Percentiles rank a stretch among this genome's conserved stretches.
Evolutionary conservation across 2,329 filamentous ascomycete species (phyloP).

Genomic region (Xenoacremonium recifei): DNA sequence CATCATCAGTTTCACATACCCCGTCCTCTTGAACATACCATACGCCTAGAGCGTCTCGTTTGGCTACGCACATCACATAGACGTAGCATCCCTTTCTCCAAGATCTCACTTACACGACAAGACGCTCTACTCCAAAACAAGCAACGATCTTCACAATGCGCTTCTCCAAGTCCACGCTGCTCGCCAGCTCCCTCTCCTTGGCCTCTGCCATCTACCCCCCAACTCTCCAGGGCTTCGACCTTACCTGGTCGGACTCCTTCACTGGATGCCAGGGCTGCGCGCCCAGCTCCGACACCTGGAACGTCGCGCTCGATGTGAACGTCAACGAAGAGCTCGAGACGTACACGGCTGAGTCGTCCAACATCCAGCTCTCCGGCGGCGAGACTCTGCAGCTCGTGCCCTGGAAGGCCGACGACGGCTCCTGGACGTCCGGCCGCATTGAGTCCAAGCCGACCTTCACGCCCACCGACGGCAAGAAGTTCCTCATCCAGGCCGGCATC

Average conservation of each 20-base stretch:
- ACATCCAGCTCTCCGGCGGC: slow-evolving; percentile 51
- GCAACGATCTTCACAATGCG: slow-evolving; percentile 21
- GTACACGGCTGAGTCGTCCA: slow-evolving; percentile 42
- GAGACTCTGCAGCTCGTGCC: slow-evolving; percentile 52
- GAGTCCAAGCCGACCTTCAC: slow-evolving; percentile 47
- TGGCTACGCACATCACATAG: neutral
- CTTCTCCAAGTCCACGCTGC: slow-evolving; percentile 16
- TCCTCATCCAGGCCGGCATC: slow-evolving; percentile 43
- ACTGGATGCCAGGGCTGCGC: slow-evolving; percentile 35
- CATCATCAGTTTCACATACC: neutral
- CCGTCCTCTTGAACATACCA: neutral
- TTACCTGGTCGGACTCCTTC: slow-evolving; percentile 48
- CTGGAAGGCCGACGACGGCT: slow-evolving; percentile 33
- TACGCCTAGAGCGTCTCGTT: too few species aligned
- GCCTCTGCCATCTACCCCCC: slow-evolving; percentile 38
- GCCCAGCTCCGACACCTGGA: slow-evolving; percentile 42
- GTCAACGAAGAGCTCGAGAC: slow-evolving; percentile 47
- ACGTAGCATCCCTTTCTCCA: neutral
- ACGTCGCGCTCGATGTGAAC: slow-evolving; percentile 41
- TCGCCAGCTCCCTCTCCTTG: slow-evolving; percentile 21
- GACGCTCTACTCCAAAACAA: slow-evolving; percentile 1
- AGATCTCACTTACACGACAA: slow-evolving; percentile 10
- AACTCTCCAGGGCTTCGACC: slow-evolving; percentile 37
- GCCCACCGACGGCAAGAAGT: slow-evolving; percentile 37
- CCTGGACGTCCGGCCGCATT: slow-evolving; percentile 51